Base-by-base conservation (phyloP, 768 basidiomycete species). In the Russula sp. region DNA sequence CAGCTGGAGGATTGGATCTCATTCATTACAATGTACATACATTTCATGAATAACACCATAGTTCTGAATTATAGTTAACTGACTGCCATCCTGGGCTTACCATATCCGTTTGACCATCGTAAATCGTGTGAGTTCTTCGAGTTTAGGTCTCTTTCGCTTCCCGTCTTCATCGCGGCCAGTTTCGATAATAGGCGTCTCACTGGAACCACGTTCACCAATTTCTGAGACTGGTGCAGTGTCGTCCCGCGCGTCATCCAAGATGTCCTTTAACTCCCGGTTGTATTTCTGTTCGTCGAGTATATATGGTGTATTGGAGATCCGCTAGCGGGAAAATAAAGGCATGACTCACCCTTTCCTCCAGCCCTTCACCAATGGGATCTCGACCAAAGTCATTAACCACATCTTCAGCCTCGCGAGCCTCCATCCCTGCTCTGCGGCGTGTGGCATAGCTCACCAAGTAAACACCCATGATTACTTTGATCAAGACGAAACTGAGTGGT, bases 51-150 rank as follows among this genome's bases (percentile, higher is more conserved):
- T 41, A 35, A 16, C 16, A 50, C 4, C 18, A 18, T 42, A 16
- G 22, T n/a, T 22, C 29, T 39, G 25, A 41, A 48, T 53, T 48
- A 34, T 25, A 39, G 46, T 7, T 20, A 5, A 39, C n/a, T 13
- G 36, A 41, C 38, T n/a, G 45, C 61, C 41, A 51, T 32, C 4
- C 14, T 11, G 7, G 39, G 36, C 25, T 72, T 65, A 86, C 83
- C 83, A 95, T 48, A 96, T 95, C 56, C 91, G 79, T 70, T 96
- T 96, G 49, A 96, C 88, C 94, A 98, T 98, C 20, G 93, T 96
- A 77, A 90, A 98, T 58, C 94, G 75, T 38, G 92, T 96, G 52
- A 98, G 80, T 69, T 96, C 92, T 71, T 97, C 93, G 53, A 98
- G 73, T 61, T 83, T 83, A 59, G 90, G 79, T 49, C 85, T 77